These are phyloP conservation scores for Hypoxylon subgilvum DNA, from an alignment of 495 filamentous ascomycete species.

Conservation along the genomic window DNA sequence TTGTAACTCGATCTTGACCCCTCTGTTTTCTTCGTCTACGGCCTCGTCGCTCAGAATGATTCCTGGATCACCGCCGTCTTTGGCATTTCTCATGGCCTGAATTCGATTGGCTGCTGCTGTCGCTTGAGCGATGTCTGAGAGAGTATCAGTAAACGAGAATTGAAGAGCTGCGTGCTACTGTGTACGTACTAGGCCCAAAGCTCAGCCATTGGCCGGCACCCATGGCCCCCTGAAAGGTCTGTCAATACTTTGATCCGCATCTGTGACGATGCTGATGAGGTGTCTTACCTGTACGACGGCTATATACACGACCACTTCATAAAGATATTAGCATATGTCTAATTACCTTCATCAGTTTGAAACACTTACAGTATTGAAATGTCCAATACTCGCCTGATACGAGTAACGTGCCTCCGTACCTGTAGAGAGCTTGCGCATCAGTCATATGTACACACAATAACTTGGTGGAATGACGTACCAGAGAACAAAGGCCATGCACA, in stretches of 20 bases:
- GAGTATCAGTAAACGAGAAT: neutral
- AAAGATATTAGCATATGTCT: conserved; percentile 10
- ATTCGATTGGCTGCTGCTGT: conserved; percentile 63
- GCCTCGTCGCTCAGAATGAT: conserved; percentile 38
- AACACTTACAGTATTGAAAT: conserved; percentile 52
- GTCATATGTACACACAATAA: neutral
- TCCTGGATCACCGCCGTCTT: conserved; percentile 35
- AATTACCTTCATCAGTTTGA: neutral
- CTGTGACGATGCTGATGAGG: neutral
- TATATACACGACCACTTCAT: conserved; percentile 54
- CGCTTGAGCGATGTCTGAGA: conserved; percentile 62
- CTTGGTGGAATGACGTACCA: conserved; percentile 53
- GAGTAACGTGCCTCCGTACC: conserved; percentile 53
- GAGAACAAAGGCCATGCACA: conserved; percentile 63
- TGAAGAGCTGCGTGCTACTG: neutral
- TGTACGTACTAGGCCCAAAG: conserved; percentile 54
- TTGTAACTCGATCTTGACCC: conserved; percentile 60
- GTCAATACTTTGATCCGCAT: conserved; percentile 4
- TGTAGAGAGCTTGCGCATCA: conserved; percentile 5
- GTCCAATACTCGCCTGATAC: conserved; percentile 50
- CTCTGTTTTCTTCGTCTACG: conserved; percentile 50
- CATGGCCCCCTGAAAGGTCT: conserved; percentile 43
- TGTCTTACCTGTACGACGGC: conserved; percentile 52
- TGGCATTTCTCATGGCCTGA: conserved; percentile 50
- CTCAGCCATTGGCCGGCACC: conserved; percentile 55